Evolutionary conservation across 2,329 filamentous ascomycete species (phyloP), one percentile per base, ranked within the genome.

Genomic region (Zasmidium angulare): DNA sequence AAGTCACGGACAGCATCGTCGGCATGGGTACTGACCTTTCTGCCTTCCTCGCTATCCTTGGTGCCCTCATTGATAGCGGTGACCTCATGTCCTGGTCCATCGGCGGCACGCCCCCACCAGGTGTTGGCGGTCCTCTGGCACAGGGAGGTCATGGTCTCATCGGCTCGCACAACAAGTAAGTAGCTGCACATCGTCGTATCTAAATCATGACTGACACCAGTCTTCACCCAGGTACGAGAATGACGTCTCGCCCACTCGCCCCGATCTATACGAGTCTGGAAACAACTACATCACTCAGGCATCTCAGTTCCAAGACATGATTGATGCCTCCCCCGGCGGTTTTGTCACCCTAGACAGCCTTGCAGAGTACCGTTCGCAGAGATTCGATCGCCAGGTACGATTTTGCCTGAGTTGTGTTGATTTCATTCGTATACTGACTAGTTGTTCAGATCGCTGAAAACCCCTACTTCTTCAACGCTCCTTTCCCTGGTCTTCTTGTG

Each of bases 11-110:
- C 7, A 52, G 58, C 17, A 70, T 72, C 19, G 71, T 73, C 48
- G 72, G 71, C 21, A 75, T 75, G 72, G 70, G 69, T 17, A 63
- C 67, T 10, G 58, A 62, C 17, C 68, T 73, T 50, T 66, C 73
- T 29, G 61, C 43, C 47, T 66, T 66, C 50, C 29, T 66, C 12
- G 56, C 61, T 17, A 47, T 62, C 29, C 59, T 63, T 12, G 61
- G 61, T 36, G 63, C 54, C 19, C 21, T 54, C 6, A 62, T 66
- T 43, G 51, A 59, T n/a, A 55, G 49, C 22, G 63, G 63, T 7
- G 61, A 63, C 20, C 29, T 55, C 1, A 58, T 40, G 11, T 31
- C 61, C 2, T 63, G 63, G 63, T 64, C 61, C 0, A 62, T 64
- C 10, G 63, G 62, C 17, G 63, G 63, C n/a, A 58, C 61, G n/a